Conservation (phyloP, 2,329 filamentous ascomycete species). For the Pseudogymnoascus sp. region DNA sequence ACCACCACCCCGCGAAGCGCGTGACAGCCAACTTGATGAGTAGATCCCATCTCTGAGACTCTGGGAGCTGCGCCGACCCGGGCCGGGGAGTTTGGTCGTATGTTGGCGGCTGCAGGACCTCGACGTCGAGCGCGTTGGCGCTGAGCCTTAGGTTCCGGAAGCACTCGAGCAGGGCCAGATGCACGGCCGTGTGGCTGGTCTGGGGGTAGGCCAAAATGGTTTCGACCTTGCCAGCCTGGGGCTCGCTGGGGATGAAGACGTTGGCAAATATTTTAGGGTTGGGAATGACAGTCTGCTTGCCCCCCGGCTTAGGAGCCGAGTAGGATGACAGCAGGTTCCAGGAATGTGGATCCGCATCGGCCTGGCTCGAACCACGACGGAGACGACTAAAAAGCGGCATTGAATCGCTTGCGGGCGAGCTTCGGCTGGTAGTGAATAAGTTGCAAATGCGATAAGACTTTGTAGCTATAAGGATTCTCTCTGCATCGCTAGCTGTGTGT, state of each 20-base stretch:
- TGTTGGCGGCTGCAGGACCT: not conserved
- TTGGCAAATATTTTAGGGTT: not conserved
- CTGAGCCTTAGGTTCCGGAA: not conserved
- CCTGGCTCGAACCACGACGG: not conserved
- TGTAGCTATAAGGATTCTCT: too few relatives aligned
- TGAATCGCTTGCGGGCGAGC: not conserved
- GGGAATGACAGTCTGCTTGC: not conserved
- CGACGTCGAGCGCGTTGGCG: not conserved
- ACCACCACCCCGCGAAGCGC: not conserved
- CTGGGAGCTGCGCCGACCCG: not conserved
- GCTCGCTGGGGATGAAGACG: not conserved
- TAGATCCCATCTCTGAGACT: not conserved
- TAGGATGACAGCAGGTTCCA: not conserved
- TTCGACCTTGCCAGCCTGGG: not conserved
- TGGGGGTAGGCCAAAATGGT: not conserved
- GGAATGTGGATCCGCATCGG: not conserved
- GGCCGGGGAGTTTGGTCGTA: not conserved
- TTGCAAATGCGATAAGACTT: too few relatives aligned
- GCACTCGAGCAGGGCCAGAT: not conserved
- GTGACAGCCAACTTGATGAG: not conserved
- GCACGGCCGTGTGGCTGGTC: not conserved
- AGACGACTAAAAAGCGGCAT: not conserved
- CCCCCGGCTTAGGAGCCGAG: not conserved
- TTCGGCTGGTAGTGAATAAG: not conserved
- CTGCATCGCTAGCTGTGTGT: too few relatives aligned